Conservation (phyloP, 2,329 filamentous ascomycete species). For the Colletotrichum truncatum region DNA sequence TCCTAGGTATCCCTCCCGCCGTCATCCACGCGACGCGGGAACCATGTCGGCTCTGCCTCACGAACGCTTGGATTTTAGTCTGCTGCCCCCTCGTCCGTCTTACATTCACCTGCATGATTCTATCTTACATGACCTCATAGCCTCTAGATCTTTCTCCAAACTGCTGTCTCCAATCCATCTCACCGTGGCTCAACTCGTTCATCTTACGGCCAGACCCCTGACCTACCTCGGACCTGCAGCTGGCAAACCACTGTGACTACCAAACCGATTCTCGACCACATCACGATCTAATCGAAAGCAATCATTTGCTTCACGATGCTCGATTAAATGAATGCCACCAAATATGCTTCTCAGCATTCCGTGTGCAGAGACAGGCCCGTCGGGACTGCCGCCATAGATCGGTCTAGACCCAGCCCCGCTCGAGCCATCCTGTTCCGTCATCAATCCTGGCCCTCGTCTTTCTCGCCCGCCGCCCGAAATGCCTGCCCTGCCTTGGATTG, state of each 20-base stretch:
- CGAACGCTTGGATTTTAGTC: background rate
- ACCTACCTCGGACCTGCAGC: background rate
- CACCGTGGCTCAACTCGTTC: background rate
- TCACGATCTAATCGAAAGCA: background rate
- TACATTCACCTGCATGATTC: background rate
- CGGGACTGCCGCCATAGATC: background rate
- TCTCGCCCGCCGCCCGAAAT: background rate
- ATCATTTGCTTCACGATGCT: background rate
- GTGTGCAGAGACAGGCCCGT: background rate
- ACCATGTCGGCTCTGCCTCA: background rate
- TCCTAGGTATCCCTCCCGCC: background rate
- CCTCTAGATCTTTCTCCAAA: background rate
- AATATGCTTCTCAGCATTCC: background rate
- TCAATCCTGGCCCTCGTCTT: background rate
- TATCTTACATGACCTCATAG: background rate
- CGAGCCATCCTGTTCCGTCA: slow-evolving; percentile 11
- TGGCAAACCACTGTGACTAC: slow-evolving; percentile 6
- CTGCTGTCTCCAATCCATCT: background rate
- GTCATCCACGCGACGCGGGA: slow-evolving; percentile 15
- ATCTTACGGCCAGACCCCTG: background rate
- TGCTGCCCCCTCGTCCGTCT: background rate
- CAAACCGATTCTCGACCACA: background rate
- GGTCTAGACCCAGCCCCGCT: slow-evolving; percentile 12
- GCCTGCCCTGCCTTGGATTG: background rate
- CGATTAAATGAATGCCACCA: background rate